These are phyloP conservation scores for Pseudogymnoascus sp. DNA, from an alignment of 2,329 filamentous ascomycete genomes.

Conservation along the genomic window DNA sequence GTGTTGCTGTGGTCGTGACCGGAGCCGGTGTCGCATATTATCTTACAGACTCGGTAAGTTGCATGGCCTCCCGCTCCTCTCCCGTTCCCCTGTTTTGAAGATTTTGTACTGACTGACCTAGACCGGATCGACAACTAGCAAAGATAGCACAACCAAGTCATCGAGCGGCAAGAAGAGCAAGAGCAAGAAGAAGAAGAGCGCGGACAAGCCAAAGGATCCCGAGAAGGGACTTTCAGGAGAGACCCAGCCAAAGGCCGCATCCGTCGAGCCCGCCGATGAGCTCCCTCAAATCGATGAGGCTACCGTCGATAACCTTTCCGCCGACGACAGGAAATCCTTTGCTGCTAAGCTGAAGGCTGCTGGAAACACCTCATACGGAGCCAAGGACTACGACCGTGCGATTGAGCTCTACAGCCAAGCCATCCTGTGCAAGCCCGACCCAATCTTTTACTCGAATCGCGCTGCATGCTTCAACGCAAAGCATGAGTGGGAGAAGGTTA, in stretches of 20 bases:
- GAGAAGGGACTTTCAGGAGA: conserved; percentile 47
- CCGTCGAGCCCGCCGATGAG: conserved; percentile 55
- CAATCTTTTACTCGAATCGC: conserved; percentile 97
- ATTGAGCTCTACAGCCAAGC: conserved; percentile 95
- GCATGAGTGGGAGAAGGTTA: conserved; percentile 87
- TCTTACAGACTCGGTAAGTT: conserved; percentile 53
- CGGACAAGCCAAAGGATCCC: conserved; percentile 54
- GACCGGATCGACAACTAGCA: neutral
- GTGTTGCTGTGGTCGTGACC: conserved; percentile 84
- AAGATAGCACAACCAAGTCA: neutral
- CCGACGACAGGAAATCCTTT: conserved; percentile 73
- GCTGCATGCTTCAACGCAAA: conserved; percentile 95
- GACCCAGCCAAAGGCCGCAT: conserved; percentile 34
- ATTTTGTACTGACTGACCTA: conserved; percentile 13
- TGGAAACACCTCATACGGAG: conserved; percentile 92
- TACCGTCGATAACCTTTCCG: conserved; percentile 43
- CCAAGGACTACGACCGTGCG: conserved; percentile 86
- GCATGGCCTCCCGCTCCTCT: conserved; percentile 5
- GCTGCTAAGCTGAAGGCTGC: conserved; percentile 88
- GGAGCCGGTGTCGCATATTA: conserved; percentile 93
- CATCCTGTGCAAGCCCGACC: conserved; percentile 92
- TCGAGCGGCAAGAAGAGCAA: conserved; percentile 71
- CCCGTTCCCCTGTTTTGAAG: neutral
- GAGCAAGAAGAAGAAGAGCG: conserved; percentile 66
- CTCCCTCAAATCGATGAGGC: conserved; percentile 59